Conservation (phyloP, 1,284 basidiomycete genomes). For the Austroboletus novae-zelandiae region DNA sequence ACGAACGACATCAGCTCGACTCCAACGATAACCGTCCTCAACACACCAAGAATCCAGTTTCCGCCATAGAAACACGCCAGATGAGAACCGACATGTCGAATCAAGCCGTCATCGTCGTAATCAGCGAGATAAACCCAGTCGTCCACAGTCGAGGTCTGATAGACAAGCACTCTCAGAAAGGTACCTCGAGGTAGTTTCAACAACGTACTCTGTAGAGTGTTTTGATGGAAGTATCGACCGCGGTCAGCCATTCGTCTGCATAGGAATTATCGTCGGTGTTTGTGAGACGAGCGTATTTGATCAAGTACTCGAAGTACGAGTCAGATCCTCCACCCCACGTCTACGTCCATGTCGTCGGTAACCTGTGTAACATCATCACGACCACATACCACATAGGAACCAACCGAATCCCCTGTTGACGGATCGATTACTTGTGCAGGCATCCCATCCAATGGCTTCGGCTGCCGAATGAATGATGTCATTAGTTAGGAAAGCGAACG, state of each 20-base stretch:
- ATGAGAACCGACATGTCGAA: conserved; percentile 65
- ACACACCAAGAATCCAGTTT: conserved; percentile 66
- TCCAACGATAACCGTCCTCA: neutral
- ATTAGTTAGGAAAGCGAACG: neutral
- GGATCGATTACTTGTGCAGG: conserved; percentile 63
- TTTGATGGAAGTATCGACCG: conserved; percentile 67
- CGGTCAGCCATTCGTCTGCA: conserved; percentile 62
- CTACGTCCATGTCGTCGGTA: conserved; percentile 31
- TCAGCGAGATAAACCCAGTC: conserved; percentile 62
- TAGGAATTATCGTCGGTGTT: conserved; percentile 60
- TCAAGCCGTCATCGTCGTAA: conserved; percentile 42
- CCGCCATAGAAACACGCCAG: conserved; percentile 70
- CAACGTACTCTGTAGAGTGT: conserved; percentile 47
- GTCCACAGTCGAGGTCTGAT: conserved; percentile 62
- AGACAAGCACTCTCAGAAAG: conserved; percentile 44
- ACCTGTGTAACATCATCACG: neutral
- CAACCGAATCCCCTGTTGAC: conserved; percentile 46
- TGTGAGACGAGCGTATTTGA: conserved; percentile 68
- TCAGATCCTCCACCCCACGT: conserved; percentile 64
- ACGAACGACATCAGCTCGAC: conserved; percentile 2
- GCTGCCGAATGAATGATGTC: conserved; percentile 7
- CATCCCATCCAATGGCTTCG: conserved; percentile 39
- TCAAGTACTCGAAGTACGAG: conserved; percentile 75
- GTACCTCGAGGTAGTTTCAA: conserved; percentile 34
- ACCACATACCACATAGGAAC: conserved; percentile 57